Evolutionary conservation across 768 basidiomycete genomes (phyloP), one percentile per base, ranked within the genome.

Genomic region (Hemileccinum rubropunctum): DNA sequence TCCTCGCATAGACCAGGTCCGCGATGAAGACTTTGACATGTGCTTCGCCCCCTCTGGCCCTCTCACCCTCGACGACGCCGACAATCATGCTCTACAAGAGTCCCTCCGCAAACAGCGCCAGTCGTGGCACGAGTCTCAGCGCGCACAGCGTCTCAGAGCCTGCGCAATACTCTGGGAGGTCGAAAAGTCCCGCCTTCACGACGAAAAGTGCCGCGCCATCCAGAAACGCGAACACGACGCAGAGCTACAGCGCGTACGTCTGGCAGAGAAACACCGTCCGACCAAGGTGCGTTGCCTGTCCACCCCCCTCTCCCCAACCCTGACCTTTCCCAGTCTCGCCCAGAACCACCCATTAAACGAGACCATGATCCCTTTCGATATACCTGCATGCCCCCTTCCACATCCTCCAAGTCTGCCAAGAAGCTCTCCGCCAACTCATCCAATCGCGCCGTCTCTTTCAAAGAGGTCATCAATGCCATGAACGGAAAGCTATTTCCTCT

Each of bases 1-100:
- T 64, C 83, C 84, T 1, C 77, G 82, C 40, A 83, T 86, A 45
- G 81, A 77, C 39, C 70, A 75, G 15, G 82, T 87, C 40, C 74
- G 72, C 54, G 75, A 76, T 63, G 76, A 76, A 51, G 75, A 76
- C 56, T 76, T 76, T 37, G 64, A 69, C 48, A 44, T 63, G 38
- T 67, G 62, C 50, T 75, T 75, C 47, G 56, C 69, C 1, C 75
- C 75, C 2, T 58, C 63, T 8, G 73, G 73, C 15, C 65, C 64
- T 1, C 64, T 76, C 48, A 52, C 56, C 36, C 63, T 72, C 50
- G 77, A 78, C 55, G 77, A 77, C 33, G 66, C 63, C 23, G 63
- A 68, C 23, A 73, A 70, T 36, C 74, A 73, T 36, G 73, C 70
- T 51, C 60, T 71, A 44, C 64, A 62, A 42, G 65, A 71, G 47